Evolutionary conservation across 805 yeast species (phyloP).

Genomic region (Barnettozyma sp.): DNA sequence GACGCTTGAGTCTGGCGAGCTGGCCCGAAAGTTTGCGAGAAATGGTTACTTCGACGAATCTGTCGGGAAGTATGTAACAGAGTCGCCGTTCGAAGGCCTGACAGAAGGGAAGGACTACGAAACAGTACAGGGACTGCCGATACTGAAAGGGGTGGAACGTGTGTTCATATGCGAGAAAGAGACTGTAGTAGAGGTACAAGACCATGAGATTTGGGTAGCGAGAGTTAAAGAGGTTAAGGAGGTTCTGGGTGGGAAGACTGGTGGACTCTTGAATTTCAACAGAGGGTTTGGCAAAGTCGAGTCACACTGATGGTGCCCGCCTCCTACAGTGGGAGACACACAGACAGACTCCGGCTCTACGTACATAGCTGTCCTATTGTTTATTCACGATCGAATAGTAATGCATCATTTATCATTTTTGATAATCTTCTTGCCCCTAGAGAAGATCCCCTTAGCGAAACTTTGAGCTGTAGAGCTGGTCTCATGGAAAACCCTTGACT

Average conservation of each 20-base stretch:
- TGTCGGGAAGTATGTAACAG: conserved; percentile 20
- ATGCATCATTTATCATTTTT: conserved; percentile 24
- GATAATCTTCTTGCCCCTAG: conserved; percentile 48
- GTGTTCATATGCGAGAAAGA: conserved; percentile 55
- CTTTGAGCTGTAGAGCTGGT: conserved; percentile 46
- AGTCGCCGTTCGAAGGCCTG: conserved; percentile 45
- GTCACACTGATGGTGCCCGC: too few relatives aligned
- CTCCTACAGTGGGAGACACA: too few relatives aligned
- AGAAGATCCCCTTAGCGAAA: conserved; percentile 48
- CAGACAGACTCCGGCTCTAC: not conserved
- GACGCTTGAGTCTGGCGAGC: conserved; percentile 39
- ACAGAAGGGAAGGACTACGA: conserved; percentile 28
- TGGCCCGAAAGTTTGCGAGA: conserved; percentile 64
- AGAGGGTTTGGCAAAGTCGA: conserved; percentile 50
- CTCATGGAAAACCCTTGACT: conserved; percentile 43
- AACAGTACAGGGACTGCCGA: conserved; percentile 34
- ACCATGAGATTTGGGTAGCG: conserved; percentile 90
- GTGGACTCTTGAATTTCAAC: conserved; percentile 63
- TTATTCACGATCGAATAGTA: too few relatives aligned
- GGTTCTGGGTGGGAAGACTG: conserved; percentile 34
- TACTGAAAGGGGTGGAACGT: conserved; percentile 47
- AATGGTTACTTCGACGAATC: conserved; percentile 33
- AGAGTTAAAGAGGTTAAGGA: conserved; percentile 53
- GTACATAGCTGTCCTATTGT: not conserved
- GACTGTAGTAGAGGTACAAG: conserved; percentile 54